These are phyloP conservation scores for Houttuynia cordata DNA, from an alignment of 164 flowering plant genomes.

Conservation along the genomic window DNA sequence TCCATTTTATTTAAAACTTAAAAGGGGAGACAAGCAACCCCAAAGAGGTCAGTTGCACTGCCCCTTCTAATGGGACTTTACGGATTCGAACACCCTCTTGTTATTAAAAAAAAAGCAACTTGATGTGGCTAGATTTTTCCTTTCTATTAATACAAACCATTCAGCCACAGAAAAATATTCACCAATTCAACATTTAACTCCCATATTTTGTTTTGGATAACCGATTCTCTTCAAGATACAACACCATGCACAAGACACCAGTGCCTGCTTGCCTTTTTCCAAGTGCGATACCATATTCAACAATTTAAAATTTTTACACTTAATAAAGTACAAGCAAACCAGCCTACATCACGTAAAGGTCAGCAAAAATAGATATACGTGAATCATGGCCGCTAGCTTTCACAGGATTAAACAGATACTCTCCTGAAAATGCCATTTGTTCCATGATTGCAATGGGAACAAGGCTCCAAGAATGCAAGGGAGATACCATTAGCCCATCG, in stretches of 20 bases:
- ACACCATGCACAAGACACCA: background rate
- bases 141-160: no score
- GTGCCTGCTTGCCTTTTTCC: background rate
- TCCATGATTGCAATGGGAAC: background rate
- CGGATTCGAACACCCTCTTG: no score
- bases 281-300: background rate
- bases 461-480: background rate
- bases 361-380: background rate
- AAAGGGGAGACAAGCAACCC: no score
- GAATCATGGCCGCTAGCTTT: background rate
- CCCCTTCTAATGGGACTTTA: no score
- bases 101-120: no score
- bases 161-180: no score
- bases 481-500: background rate
- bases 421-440: background rate
- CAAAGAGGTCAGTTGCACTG: no score
- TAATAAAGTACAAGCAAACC: background rate
- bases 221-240: background rate
- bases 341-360: background rate
- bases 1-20: no score
- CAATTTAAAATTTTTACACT: background rate
- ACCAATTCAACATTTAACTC: no score
- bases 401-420: background rate
- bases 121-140: no score
- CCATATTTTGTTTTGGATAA: no score